Percentiles rank a stretch among this genome's conserved stretches.
Conservation (phyloP, 768 basidiomycete species). For the Austroboletus festivus region DNA sequence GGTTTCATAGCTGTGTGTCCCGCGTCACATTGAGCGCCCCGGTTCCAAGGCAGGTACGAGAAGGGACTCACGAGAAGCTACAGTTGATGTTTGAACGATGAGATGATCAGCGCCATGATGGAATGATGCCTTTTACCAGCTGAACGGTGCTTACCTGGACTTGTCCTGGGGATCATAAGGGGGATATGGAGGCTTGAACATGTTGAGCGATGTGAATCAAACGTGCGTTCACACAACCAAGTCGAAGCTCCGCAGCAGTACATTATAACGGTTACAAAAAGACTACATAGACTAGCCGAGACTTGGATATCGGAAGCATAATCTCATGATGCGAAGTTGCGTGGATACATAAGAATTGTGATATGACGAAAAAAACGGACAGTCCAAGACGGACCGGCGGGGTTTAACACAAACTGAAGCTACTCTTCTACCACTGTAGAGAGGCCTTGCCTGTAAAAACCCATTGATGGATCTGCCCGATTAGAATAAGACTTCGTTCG, state of each 20-base stretch:
- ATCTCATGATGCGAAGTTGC: no score
- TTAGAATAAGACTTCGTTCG: background rate
- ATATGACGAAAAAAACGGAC: no score
- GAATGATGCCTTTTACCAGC: background rate
- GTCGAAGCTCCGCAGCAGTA: no score
- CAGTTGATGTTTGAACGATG: background rate
- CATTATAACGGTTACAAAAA: no score
- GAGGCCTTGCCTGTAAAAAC: slow-evolving; percentile 1
- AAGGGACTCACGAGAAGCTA: slow-evolving; percentile 60
- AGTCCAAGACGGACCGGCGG: no score
- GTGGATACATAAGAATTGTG: no score
- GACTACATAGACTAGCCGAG: no score
- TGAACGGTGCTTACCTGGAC: slow-evolving; percentile 43
- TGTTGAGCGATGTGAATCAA: no score
- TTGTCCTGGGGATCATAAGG: slow-evolving; percentile 77
- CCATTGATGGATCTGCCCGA: background rate
- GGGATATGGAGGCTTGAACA: slow-evolving; percentile 55
- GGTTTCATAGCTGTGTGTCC: slow-evolving; percentile 61
- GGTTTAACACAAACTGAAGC: background rate
- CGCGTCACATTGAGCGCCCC: slow-evolving; percentile 2
- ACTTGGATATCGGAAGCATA: no score
- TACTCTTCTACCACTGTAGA: slow-evolving; percentile 6
- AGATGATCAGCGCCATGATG: background rate
- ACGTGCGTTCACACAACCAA: no score
- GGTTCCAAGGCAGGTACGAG: no score